Percentiles rank a stretch among this genome's conserved stretches.
phyloP scores from a whole-genome alignment of 2,329 filamentous ascomycete species.

The Tolypocladium endophyticum region DNA sequence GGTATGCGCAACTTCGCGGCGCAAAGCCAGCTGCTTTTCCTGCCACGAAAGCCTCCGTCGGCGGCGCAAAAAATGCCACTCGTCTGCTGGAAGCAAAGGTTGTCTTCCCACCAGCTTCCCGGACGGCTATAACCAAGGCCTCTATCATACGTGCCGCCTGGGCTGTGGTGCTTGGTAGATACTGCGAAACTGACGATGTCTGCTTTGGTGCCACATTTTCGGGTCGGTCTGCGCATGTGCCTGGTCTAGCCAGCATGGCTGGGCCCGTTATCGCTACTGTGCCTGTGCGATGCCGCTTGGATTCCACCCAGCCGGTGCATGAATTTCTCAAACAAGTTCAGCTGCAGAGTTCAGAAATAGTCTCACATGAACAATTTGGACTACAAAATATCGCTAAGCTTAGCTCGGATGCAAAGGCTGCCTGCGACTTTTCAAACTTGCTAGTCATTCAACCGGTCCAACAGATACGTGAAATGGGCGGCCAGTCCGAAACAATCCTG shows the following conservation, averaged over 20 bases:
- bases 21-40: not conserved
- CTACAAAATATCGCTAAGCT: not conserved
- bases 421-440: not conserved
- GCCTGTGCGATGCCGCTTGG: not conserved
- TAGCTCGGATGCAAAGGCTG: not conserved
- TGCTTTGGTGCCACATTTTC: not conserved
- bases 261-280: not conserved
- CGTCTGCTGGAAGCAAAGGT: not conserved
- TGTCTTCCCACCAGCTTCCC: not conserved
- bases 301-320: not conserved
- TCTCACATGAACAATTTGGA: not conserved
- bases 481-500: slow-evolving; percentile 7
- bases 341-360: not conserved
- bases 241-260: not conserved
- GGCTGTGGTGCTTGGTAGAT: not conserved
- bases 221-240: not conserved
- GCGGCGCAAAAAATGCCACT: not conserved
- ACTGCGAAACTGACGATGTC: not conserved
- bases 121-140: not conserved
- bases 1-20: not conserved
- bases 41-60: not conserved
- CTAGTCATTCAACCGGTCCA: not conserved
- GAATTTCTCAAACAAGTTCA: not conserved
- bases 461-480: not conserved
- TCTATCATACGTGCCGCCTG: not conserved